phyloP scores from a whole-genome alignment of 2,329 filamentous ascomycete genomes.

The Colletotrichum navitas region DNA sequence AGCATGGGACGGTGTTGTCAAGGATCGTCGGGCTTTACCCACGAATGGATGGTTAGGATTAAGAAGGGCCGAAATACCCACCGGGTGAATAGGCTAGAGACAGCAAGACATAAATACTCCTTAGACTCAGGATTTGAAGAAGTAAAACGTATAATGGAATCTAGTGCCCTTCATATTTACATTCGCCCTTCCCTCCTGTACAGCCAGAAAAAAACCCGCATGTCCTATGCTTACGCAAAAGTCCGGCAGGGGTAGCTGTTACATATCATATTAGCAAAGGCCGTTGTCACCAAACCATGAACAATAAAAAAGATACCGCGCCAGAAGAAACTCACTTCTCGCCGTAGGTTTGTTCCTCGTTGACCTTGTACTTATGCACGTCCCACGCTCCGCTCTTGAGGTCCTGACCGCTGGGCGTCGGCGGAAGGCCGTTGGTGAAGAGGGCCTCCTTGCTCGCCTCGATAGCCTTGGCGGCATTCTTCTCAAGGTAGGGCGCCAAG shows the following conservation, averaged over 20 bases:
- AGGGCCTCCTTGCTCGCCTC: slow-evolving; percentile 64
- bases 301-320: slow-evolving; percentile 4
- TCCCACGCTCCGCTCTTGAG: slow-evolving; percentile 67
- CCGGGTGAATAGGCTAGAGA: background rate
- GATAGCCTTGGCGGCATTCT: slow-evolving; percentile 67
- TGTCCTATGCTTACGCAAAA: slow-evolving; percentile 62
- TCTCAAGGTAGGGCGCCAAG: slow-evolving; percentile 80
- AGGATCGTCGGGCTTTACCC: background rate
- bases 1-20: slow-evolving; percentile 3
- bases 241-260: slow-evolving; percentile 73
- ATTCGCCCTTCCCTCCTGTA: slow-evolving; percentile 45
- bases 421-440: slow-evolving; percentile 84
- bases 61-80: slow-evolving; percentile 18
- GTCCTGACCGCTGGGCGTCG: slow-evolving; percentile 81
- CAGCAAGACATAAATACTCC: background rate
- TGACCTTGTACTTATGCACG: slow-evolving; percentile 76
- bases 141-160: slow-evolving; percentile 44
- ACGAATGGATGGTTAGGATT: background rate
- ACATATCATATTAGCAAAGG: slow-evolving; percentile 48
- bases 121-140: background rate
- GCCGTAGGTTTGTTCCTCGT: slow-evolving; percentile 77
- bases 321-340: slow-evolving; percentile 68
- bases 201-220: slow-evolving; percentile 41
- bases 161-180: slow-evolving; percentile 49
- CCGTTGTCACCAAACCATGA: slow-evolving; percentile 20